Conservation (phyloP, 345 rosid genomes). For the Salix arbutifolia region DNA sequence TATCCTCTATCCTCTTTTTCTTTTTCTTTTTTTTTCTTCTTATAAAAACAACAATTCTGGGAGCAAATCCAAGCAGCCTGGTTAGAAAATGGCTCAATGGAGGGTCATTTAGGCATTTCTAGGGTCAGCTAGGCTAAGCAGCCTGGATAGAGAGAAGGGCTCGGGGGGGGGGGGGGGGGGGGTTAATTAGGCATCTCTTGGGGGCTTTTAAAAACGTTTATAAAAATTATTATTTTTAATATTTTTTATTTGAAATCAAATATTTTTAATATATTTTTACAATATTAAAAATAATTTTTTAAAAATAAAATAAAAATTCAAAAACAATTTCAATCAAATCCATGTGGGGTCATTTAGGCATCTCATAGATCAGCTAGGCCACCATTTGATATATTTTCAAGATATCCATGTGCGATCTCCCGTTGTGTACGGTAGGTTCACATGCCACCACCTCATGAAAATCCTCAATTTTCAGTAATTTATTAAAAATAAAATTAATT, state of each 20-base stretch:
- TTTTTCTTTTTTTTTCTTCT: neutral
- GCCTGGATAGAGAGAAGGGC: neutral
- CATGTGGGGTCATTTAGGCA: neutral
- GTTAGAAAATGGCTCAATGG: neutral
- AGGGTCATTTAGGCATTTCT: no score
- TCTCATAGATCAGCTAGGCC: no score
- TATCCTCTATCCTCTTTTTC: no score
- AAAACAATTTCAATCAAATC: no score
- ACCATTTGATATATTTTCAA: neutral
- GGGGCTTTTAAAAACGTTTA: no score
- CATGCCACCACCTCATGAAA: neutral
- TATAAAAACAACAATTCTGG: neutral
- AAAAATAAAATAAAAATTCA: no score
- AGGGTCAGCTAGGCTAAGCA: neutral
- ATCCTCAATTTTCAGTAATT: neutral
- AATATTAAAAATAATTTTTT: no score
- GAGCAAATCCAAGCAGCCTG: neutral
- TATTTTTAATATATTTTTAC: no score
- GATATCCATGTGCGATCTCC: neutral
- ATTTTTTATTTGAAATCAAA: no score
- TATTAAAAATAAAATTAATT: neutral
- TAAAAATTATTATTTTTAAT: no score
- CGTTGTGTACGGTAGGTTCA: neutral
- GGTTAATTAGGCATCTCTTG: no score
- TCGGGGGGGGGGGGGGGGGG: neutral